A percentile compares a stretch with the other conserved stretches of the same genome.
These are phyloP conservation scores for Zygnema circumcarinatum DNA, from an alignment of 139 green algal species.

Conservation along the genomic window DNA sequence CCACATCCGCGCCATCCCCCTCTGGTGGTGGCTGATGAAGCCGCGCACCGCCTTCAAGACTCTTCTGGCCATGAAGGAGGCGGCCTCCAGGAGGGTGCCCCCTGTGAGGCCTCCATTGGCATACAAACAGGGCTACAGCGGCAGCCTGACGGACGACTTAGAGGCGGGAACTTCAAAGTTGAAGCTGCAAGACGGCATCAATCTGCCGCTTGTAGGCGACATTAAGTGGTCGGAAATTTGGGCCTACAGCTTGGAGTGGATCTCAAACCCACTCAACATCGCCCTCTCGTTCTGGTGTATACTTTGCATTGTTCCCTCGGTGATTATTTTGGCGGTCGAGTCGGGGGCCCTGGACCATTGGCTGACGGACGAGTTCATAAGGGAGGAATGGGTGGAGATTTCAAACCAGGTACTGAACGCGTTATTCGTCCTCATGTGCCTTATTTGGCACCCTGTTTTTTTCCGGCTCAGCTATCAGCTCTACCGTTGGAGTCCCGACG, in stretches of 20 bases:
- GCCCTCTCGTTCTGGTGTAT: slow-evolving; percentile 19
- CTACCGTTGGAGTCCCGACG: slow-evolving; percentile 6
- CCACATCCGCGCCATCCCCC: not conserved
- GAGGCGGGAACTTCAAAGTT: not conserved
- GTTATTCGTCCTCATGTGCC: slow-evolving; percentile 34
- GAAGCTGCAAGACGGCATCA: not conserved
- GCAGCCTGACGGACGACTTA: not conserved
- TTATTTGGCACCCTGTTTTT: slow-evolving; percentile 25
- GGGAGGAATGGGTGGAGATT: slow-evolving; percentile 34
- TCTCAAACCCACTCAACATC: slow-evolving; percentile 26
- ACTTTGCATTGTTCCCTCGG: slow-evolving; percentile 9
- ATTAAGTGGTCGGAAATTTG: slow-evolving; percentile 17
- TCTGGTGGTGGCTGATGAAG: not conserved
- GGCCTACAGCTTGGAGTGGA: slow-evolving; percentile 5
- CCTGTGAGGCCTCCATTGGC: not conserved
- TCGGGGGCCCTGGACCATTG: slow-evolving; percentile 12
- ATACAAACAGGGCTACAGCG: not conserved
- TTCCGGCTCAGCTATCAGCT: slow-evolving; percentile 9
- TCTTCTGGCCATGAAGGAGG: not conserved
- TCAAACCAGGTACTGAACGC: slow-evolving; percentile 39
- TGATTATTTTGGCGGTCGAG: slow-evolving; percentile 33
- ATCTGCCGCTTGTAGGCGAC: not conserved
- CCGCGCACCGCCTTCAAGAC: not conserved
- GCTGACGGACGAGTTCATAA: slow-evolving; percentile 19
- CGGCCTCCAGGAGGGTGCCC: not conserved